phyloP scores from a whole-genome alignment of 176 grass and related monocot species.

The Zoysia japonica region DNA sequence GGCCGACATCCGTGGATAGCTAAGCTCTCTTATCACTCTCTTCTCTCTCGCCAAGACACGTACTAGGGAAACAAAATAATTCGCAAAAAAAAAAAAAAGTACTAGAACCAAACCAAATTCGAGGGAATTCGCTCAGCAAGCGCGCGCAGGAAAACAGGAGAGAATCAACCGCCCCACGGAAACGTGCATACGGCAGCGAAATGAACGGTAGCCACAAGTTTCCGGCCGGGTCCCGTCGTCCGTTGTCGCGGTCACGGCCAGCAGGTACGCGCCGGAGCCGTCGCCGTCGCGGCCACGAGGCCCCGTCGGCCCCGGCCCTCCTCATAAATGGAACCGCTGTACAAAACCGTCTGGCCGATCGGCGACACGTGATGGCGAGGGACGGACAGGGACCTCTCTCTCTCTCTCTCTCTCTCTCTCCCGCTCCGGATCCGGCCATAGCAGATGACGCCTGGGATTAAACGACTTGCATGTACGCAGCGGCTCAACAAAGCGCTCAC shows the following conservation, averaged over 20 bases:
- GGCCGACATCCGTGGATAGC: not conserved
- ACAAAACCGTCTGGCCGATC: not conserved
- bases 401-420: too few species aligned
- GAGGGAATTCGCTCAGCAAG: too few species aligned
- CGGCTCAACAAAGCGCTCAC: too few species aligned
- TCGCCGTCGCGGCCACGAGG: not conserved
- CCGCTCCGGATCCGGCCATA: too few species aligned
- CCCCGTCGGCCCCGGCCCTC: not conserved
- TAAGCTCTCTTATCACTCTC: not conserved
- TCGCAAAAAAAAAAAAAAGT: too few species aligned
- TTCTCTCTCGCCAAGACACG: not conserved
- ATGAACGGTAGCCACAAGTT: constrained; percentile 30
- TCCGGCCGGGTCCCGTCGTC: not conserved
- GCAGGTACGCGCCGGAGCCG: constrained; percentile 3
- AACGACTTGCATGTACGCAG: too few species aligned
- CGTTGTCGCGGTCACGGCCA: not conserved
- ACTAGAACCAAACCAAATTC: too few species aligned
- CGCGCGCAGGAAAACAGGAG: too few species aligned
- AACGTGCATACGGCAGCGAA: not conserved
- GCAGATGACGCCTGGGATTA: too few species aligned
- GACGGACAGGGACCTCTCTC: too few species aligned
- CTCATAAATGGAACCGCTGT: constrained; percentile 14
- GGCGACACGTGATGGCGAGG: too few species aligned
- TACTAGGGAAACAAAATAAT: too few species aligned
- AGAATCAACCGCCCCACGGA: not conserved